phyloP scores from a whole-genome alignment of 2,329 filamentous ascomycete genomes.

The Tolypocladium nubicola region DNA sequence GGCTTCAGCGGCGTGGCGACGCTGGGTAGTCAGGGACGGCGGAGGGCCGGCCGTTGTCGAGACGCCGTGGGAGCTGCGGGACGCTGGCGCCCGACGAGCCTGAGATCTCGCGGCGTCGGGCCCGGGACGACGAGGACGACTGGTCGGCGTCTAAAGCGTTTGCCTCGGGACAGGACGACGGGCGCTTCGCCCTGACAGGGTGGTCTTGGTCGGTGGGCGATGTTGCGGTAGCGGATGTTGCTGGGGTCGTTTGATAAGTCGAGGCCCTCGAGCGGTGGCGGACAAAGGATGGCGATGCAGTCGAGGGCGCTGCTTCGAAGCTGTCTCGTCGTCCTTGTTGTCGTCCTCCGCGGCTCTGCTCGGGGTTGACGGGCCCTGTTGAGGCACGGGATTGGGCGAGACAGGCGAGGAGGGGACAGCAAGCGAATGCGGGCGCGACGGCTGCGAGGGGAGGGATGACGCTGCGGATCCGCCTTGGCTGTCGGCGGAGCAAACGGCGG shows the following conservation, averaged over 20 bases:
- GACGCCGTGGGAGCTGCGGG: conserved; percentile 23
- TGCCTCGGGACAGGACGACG: conserved; percentile 9
- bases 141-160: conserved; percentile 10
- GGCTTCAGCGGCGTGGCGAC: conserved; percentile 19
- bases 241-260: background rate
- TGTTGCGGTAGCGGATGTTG: conserved; percentile 2
- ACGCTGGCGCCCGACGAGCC: conserved; percentile 27
- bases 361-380: conserved; percentile 2
- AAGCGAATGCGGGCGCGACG: background rate
- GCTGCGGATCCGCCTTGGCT: conserved; percentile 20
- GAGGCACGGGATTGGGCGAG: conserved; percentile 16
- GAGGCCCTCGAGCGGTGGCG: background rate
- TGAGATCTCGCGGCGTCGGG: conserved; percentile 18
- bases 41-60: conserved; percentile 20
- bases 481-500: conserved; percentile 44
- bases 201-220: background rate
- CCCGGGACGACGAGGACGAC: conserved; percentile 12
- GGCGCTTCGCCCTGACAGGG: conserved; percentile 3
- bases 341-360: background rate
- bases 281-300: background rate
- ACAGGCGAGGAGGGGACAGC: conserved; percentile 8
- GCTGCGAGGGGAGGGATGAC: conserved; percentile 10
- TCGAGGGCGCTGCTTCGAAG: background rate
- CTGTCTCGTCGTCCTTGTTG: background rate
- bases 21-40: conserved; percentile 20